These are phyloP conservation scores for Cenchrus americanus DNA, from an alignment of 176 grass and related monocot species.

Conservation along the genomic window DNA sequence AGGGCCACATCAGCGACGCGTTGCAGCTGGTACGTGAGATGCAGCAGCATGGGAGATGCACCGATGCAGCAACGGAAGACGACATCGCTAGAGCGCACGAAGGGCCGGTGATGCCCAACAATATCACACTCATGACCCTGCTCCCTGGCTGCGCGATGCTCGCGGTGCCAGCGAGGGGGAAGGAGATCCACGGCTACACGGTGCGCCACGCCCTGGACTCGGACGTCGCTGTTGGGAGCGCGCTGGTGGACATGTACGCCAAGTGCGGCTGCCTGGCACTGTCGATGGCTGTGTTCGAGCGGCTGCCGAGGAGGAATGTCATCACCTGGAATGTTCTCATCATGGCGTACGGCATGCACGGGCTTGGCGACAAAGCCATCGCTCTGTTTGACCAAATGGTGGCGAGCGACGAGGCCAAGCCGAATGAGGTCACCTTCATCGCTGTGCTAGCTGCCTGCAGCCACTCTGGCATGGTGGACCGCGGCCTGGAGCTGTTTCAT, in stretches of 20 bases:
- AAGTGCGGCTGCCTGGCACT: constrained; percentile 60
- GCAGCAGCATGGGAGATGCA: constrained; percentile 43
- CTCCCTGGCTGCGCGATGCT: constrained; percentile 79
- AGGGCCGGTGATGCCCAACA: constrained; percentile 55
- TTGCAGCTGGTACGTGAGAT: constrained; percentile 68
- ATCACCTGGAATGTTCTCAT: constrained; percentile 99
- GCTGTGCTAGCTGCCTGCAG: constrained; percentile 84
- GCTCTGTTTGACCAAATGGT: constrained; percentile 73
- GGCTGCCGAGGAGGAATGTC: constrained; percentile 66
- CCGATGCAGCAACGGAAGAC: neutral
- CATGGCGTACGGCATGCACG: constrained; percentile 95
- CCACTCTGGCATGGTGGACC: constrained; percentile 78
- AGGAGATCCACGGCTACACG: constrained; percentile 85
- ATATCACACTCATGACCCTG: constrained; percentile 80
- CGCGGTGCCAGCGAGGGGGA: constrained; percentile 71
- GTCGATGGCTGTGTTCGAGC: constrained; percentile 64
- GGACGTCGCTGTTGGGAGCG: constrained; percentile 80
- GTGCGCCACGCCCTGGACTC: constrained; percentile 57
- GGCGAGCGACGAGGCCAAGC: constrained; percentile 59
- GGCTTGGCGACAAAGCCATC: constrained; percentile 65
- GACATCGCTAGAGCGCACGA: neutral
- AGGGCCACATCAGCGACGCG: constrained; percentile 56
- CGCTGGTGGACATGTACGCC: constrained; percentile 87
- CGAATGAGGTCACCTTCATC: constrained; percentile 84
- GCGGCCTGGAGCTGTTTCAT: constrained; percentile 69